phyloP scores from a whole-genome alignment of 805 yeast species.

The Candida montana region DNA sequence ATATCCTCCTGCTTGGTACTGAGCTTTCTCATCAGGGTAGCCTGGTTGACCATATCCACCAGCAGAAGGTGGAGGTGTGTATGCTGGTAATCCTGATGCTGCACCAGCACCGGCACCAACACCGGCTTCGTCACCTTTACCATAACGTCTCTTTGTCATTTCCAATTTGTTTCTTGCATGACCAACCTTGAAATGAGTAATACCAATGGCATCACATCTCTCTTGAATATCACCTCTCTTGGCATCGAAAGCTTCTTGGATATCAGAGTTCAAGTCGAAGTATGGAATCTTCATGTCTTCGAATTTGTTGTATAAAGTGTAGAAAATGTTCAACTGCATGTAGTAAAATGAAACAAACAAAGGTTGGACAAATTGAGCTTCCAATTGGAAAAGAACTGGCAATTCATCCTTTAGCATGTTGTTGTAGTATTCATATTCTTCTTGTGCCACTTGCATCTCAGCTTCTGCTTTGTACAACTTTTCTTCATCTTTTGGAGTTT shows the following conservation, averaged over 20 bases:
- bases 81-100: slow-evolving; percentile 30
- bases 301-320: slow-evolving; percentile 85
- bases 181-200: slow-evolving; percentile 85
- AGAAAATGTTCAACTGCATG: slow-evolving; percentile 96
- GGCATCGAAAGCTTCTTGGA: slow-evolving; percentile 67
- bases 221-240: slow-evolving; percentile 93
- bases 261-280: slow-evolving; percentile 81
- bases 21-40: slow-evolving; percentile 29
- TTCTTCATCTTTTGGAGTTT: slow-evolving; percentile 86
- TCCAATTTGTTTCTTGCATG: slow-evolving; percentile 83
- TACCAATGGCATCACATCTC: slow-evolving; percentile 80
- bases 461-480: slow-evolving; percentile 84
- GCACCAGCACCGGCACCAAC: slow-evolving; percentile 28
- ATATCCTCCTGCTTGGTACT: slow-evolving; percentile 23
- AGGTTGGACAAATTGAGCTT: slow-evolving; percentile 89
- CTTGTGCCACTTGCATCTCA: slow-evolving; percentile 84
- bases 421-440: slow-evolving; percentile 93
- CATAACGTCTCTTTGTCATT: slow-evolving; percentile 72
- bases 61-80: slow-evolving; percentile 30
- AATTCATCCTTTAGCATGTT: slow-evolving; percentile 88
- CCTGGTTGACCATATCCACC: slow-evolving; percentile 26
- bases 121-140: slow-evolving; percentile 41
- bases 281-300: slow-evolving; percentile 97
- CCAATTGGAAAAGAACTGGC: slow-evolving; percentile 81
- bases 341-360: slow-evolving; percentile 89